Evolutionary conservation across 2,329 filamentous ascomycete genomes (phyloP).

Genomic region (Falciphora oryzae): DNA sequence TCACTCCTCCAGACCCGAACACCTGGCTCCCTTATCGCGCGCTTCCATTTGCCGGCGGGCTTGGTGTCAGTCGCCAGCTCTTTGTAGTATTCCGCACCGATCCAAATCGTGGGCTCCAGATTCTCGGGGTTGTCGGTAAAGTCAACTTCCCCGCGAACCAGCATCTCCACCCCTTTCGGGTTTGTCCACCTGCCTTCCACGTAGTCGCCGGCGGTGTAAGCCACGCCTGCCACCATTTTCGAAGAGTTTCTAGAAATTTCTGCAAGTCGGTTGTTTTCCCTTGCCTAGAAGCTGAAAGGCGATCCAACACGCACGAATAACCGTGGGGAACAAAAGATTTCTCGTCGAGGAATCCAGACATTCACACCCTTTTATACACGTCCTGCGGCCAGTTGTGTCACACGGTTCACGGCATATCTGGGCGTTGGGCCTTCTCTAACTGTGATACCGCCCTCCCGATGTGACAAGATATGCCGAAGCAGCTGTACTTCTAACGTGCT

Average conservation of each 20-base stretch:
- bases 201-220: background rate
- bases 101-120: background rate
- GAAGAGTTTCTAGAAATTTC: background rate
- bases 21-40: background rate
- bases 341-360: too few species aligned
- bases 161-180: background rate
- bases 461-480: too few species aligned
- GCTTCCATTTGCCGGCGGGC: background rate
- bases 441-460: too few species aligned
- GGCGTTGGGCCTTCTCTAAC: too few species aligned
- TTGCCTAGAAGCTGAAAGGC: too few species aligned
- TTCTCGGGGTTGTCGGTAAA: background rate
- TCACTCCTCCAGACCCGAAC: background rate
- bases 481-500: too few species aligned
- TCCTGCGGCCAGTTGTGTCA: too few species aligned
- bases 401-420: too few species aligned
- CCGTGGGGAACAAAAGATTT: too few species aligned
- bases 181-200: background rate
- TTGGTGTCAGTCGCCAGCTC: background rate
- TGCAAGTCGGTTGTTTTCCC: too few species aligned
- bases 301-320: too few species aligned
- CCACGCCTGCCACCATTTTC: background rate
- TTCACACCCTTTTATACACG: too few species aligned
- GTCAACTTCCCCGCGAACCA: background rate
- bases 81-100: background rate